Evolutionary conservation across 1,139 yeast genomes (phyloP), one percentile per base, ranked within the genome.

Genomic region (Schizosaccharomyces versatilis): DNA sequence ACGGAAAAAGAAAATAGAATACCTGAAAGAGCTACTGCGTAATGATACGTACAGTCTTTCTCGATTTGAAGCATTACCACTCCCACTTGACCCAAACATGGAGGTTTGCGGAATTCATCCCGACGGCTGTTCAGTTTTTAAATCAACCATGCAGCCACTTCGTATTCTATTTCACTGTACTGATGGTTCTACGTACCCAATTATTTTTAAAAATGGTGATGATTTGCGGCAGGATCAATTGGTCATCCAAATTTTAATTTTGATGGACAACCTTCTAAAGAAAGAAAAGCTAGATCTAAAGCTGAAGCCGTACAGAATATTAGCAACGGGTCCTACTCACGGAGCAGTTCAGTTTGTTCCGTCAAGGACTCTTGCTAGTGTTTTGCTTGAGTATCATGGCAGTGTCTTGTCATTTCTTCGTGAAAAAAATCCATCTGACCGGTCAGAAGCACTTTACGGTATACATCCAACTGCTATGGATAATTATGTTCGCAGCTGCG

Each of bases 131-230:
- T 75, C 81, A 2, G 96, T 90, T 3, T 90, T 90, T 69, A 90
- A 90, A 65, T 81, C 94, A 59, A 83, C 95, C 42, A 71, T 90
- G 62, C 80, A 93, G 3, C 98, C 98, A 0, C 71, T 90, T 55
- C 86, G 86, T 64, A 74, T 90, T 48, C 77, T 86, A 0, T 79
- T 90, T 64, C 80, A 76, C 61, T 81, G 94, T 0, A 69, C 73
- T 1, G 68, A 66, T 14, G 83, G 81, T 0, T 67, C 65, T 1
- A 73, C 71, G 54, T 93, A 86, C 66, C 79, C 94, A 3, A 69
- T 90, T 51, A 90, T 93, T 82, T 86, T 86, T 68, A 93, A 93
- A 66, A 83, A 84, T 53, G 98, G 99, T 2, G 98, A 93, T 67
- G 98, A 93, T 65, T 71, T 93, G 54, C 73, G 97, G 57, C 99